phyloP scores from a whole-genome alignment of 139 green algal genomes.

The Chlamydomonas schloesseri region DNA sequence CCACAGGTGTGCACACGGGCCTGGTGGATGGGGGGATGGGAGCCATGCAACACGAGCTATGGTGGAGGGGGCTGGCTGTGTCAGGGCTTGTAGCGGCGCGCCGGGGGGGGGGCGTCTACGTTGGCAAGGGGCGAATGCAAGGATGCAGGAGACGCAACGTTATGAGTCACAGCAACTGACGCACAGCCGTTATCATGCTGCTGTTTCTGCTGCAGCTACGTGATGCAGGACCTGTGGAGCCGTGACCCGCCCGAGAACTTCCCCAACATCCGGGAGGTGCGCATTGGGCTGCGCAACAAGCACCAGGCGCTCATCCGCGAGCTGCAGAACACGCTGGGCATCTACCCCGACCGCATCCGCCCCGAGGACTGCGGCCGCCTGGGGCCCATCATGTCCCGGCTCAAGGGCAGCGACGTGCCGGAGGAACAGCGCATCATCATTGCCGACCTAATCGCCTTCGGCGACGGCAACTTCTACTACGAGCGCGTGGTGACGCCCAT shows the following conservation, averaged over 20 bases:
- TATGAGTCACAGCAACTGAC: too few species aligned
- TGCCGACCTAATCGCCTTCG: conserved; percentile 60
- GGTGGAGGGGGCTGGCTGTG: too few species aligned
- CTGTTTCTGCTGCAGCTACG: too few species aligned
- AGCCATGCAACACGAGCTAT: too few species aligned
- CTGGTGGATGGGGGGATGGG: not conserved
- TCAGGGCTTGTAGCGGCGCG: too few species aligned
- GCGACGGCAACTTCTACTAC: conserved; percentile 61
- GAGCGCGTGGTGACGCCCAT: conserved; percentile 65
- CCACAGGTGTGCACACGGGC: conserved; percentile 15
- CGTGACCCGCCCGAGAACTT: conserved; percentile 42
- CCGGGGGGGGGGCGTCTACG: too few species aligned
- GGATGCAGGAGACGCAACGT: too few species aligned
- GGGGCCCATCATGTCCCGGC: conserved; percentile 46
- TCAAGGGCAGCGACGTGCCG: conserved; percentile 39
- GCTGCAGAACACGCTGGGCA: conserved; percentile 49
- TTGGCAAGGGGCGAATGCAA: too few species aligned
- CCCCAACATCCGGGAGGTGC: conserved; percentile 43
- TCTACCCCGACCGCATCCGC: conserved; percentile 46
- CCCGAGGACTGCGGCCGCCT: conserved; percentile 65
- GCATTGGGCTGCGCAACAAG: conserved; percentile 54
- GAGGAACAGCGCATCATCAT: conserved; percentile 43
- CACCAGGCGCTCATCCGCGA: conserved; percentile 50
- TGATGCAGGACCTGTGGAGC: conserved; percentile 56
- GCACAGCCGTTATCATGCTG: too few species aligned